phyloP scores from a whole-genome alignment of 164 flowering plant genomes.

The Berberis thunbergii region DNA sequence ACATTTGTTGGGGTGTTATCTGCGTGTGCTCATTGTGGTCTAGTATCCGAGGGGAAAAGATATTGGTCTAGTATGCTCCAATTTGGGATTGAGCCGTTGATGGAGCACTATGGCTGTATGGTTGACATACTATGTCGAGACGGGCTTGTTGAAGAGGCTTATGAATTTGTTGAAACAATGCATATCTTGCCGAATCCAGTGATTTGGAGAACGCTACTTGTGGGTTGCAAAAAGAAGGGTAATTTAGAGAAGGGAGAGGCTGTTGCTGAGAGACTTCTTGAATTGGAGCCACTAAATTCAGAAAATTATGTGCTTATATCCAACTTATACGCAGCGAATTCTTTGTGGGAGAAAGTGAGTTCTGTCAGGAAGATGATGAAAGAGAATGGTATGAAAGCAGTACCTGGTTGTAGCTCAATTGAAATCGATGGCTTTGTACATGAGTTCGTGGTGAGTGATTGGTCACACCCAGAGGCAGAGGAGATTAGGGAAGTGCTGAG shows the following conservation, averaged over 20 bases:
- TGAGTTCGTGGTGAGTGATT: constrained; percentile 34
- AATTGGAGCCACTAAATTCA: constrained; percentile 32
- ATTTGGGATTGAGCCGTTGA: constrained; percentile 25
- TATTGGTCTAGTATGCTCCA: constrained; percentile 30
- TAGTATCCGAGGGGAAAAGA: constrained; percentile 24
- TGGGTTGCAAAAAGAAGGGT: constrained; percentile 26
- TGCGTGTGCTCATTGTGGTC: constrained; percentile 41
- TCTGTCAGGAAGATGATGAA: constrained; percentile 35
- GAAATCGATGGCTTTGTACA: constrained; percentile 37
- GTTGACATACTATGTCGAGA: constrained; percentile 41
- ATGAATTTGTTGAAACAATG: constrained; percentile 22
- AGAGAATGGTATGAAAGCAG: constrained; percentile 24
- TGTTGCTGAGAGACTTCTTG: constrained; percentile 27
- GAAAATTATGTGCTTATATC: constrained; percentile 38
- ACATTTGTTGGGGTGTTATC: constrained; percentile 37
- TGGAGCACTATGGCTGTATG: constrained; percentile 51
- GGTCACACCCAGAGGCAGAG: constrained; percentile 31
- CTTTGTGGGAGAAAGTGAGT: constrained; percentile 31
- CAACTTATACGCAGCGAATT: constrained; percentile 28
- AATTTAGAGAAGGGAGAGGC: constrained; percentile 21
- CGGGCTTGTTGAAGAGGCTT: constrained; percentile 28
- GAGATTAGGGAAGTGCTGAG: constrained; percentile 22
- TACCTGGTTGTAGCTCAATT: constrained; percentile 39
- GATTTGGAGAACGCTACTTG: constrained; percentile 39
- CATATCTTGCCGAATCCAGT: constrained; percentile 23